Evolutionary conservation across 2,329 filamentous ascomycete species (phyloP), one percentile per base, ranked within the genome.

Genomic region (Trichoderma breve): DNA sequence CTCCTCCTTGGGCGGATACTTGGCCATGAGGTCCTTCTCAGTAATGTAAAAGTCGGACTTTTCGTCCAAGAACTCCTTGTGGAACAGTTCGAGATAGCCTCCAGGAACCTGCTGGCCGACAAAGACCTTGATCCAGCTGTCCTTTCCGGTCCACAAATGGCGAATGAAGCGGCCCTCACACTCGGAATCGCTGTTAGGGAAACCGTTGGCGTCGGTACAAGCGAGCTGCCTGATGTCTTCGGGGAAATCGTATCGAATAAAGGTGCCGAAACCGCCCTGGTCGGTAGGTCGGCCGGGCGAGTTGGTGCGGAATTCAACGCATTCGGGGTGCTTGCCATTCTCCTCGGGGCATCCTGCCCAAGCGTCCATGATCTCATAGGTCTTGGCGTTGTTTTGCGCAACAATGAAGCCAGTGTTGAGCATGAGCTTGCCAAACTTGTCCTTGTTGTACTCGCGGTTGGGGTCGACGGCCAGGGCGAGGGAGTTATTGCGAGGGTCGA

Each of bases 331-430:
- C 73, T 79, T 81, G 74, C 80, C 80, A 58, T 78, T 76, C 11
- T 84, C 82, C 57, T 82, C 77, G 30, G 83, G 79, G 74, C 83
- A 85, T 63, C 77, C 78, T 39, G 81, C 79, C 86, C 86, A 87
- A 58, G 84, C 84, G 72, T 84, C 81, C 51, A 87, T 79, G 43
- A 88, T 85, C 36, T 84, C 80, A 73, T 83, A 82, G 0, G 84
- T 85, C 73, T 82, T 82, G 18, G 81, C 77, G 74, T 85, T 85
- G 77, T 86, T 86, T 78, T 87, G 86, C 4, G 85, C 82, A 51
- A 87, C 79, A 77, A 87, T 86, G 80, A 87, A 87, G 21, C 86
- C 86, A 1, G 86, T 86, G 79, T 87, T 87, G 75, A 83, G 81
- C 81, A 82, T 85, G 74, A 80, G 75, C 70, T 80, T 82, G 72